Percentiles rank a stretch among this genome's conserved stretches.
phyloP scores from a whole-genome alignment of 2,329 filamentous ascomycete genomes.

The Talaromyces sp. region DNA sequence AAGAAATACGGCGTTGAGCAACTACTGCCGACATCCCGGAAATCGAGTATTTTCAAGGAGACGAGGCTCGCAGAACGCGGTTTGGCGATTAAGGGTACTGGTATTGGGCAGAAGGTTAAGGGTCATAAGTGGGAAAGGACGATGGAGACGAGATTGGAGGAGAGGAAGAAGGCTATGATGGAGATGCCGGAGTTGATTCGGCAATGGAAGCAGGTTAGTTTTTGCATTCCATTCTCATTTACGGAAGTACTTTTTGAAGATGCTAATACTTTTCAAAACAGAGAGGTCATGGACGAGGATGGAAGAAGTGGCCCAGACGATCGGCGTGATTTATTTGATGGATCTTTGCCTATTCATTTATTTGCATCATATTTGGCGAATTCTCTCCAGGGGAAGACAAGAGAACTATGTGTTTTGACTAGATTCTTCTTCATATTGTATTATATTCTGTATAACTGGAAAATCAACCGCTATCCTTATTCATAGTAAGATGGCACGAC shows the following conservation, averaged over 20 bases:
- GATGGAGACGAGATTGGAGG: slow-evolving; percentile 77
- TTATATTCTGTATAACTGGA: slow-evolving; percentile 15
- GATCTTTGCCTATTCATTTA: neutral
- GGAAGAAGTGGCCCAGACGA: slow-evolving; percentile 68
- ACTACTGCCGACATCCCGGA: slow-evolving; percentile 70
- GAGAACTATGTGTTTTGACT: neutral
- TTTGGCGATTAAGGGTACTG: slow-evolving; percentile 83
- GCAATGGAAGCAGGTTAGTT: slow-evolving; percentile 82
- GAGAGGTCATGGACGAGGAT: slow-evolving; percentile 68
- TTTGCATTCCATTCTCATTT: no score
- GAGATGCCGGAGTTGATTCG: slow-evolving; percentile 90
- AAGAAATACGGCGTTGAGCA: slow-evolving; percentile 74
- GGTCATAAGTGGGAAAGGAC: slow-evolving; percentile 90
- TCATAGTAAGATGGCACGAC: slow-evolving; percentile 32
- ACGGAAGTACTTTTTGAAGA: neutral
- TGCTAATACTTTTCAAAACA: slow-evolving; percentile 29
- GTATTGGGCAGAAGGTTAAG: slow-evolving; percentile 90
- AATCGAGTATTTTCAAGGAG: slow-evolving; percentile 67
- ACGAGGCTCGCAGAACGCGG: slow-evolving; percentile 73
- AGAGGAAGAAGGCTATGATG: slow-evolving; percentile 86
- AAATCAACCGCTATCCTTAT: neutral
- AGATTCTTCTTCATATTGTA: slow-evolving; percentile 14
- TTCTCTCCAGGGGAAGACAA: slow-evolving; percentile 4
- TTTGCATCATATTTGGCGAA: slow-evolving; percentile 9
- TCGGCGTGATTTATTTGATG: slow-evolving; percentile 16